Evolutionary conservation across 164 flowering plant genomes (phyloP).

Genomic region (Berberis thunbergii): DNA sequence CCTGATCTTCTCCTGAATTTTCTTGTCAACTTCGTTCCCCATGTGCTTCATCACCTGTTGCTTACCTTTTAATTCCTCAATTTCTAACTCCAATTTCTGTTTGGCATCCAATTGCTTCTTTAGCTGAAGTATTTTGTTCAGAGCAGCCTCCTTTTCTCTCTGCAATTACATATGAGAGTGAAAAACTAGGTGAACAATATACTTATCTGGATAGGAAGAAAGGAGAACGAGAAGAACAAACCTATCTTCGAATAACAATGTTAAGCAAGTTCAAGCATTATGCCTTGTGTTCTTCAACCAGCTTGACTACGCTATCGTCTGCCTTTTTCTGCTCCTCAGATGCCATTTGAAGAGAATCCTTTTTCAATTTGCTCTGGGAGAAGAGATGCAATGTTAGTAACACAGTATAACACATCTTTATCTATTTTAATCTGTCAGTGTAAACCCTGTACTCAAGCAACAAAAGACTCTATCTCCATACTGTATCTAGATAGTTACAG

Average conservation of each 20-base stretch:
- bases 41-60: slow-evolving; percentile 53
- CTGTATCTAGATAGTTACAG: background rate
- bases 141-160: slow-evolving; percentile 32
- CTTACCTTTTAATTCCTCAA: slow-evolving; percentile 53
- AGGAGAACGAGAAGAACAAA: background rate
- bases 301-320: slow-evolving; percentile 44
- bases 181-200: background rate
- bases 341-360: slow-evolving; percentile 35
- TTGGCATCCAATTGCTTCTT: slow-evolving; percentile 53
- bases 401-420: background rate
- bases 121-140: slow-evolving; percentile 31
- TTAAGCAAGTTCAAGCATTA: background rate
- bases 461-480: background rate
- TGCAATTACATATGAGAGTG: slow-evolving; percentile 35
- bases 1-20: slow-evolving; percentile 31
- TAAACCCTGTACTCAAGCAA: background rate
- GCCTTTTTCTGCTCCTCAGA: slow-evolving; percentile 13
- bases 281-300: slow-evolving; percentile 70
- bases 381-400: background rate
- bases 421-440: background rate
- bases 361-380: slow-evolving; percentile 37
- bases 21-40: slow-evolving; percentile 45
- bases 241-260: background rate
- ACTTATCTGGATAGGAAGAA: background rate
- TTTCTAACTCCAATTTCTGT: slow-evolving; percentile 67